phyloP scores from a whole-genome alignment of 352 stramenopile species.

The Thalassiosira hispida region DNA sequence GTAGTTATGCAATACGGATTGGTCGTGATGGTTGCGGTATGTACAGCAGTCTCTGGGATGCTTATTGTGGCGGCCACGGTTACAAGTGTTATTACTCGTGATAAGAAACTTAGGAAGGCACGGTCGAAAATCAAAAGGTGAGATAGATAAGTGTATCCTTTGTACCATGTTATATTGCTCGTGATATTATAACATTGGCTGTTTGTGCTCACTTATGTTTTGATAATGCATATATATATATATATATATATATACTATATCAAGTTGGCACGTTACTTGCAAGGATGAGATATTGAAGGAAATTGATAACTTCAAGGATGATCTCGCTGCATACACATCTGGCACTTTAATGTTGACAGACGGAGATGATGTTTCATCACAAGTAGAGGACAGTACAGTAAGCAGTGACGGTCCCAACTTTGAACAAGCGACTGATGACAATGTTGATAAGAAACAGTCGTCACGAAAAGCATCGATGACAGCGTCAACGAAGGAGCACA shows the following conservation, averaged over 20 bases:
- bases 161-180: background rate
- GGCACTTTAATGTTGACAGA: slow-evolving; percentile 32
- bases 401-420: background rate
- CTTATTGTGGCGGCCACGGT: slow-evolving; percentile 22
- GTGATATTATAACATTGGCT: background rate
- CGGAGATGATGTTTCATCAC: slow-evolving; percentile 8
- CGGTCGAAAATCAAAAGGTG: slow-evolving; percentile 31
- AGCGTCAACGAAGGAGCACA: background rate
- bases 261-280: slow-evolving; percentile 26
- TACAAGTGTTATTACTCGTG: slow-evolving; percentile 23
- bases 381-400: slow-evolving; percentile 1
- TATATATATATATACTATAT: background rate
- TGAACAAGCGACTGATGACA: background rate
- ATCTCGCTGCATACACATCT: slow-evolving; percentile 24
- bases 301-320: slow-evolving; percentile 39
- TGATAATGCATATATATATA: too few species aligned
- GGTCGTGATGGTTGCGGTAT: slow-evolving; percentile 31
- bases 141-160: slow-evolving; percentile 1
- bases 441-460: slow-evolving; percentile 1
- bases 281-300: slow-evolving; percentile 44
- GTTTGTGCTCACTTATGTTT: background rate
- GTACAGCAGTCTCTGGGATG: background rate
- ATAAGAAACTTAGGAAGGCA: slow-evolving; percentile 28
- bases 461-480: background rate
- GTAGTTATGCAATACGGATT: slow-evolving; percentile 38